Base-by-base conservation (phyloP, 1,284 basidiomycete genomes). In the Vanrija sp. region DNA sequence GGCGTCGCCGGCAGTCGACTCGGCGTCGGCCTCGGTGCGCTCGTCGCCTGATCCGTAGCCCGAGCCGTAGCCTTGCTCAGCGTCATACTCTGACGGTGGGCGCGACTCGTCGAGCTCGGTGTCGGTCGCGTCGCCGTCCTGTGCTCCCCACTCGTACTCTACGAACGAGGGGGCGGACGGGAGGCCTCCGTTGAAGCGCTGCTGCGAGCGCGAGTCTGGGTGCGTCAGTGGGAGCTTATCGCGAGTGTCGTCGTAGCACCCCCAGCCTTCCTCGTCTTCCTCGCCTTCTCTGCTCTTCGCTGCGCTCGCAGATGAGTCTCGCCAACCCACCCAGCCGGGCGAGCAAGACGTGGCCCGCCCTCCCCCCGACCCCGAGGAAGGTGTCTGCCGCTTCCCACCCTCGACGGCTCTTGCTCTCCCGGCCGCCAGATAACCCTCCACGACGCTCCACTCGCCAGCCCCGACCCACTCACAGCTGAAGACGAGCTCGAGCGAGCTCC, bases 181-280 rank as follows among this genome's bases (percentile, higher is more conserved):
- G 5, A 68, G 52, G 36, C 58, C 61, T 7, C 67, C 69, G 51
- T 69, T 71, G 45, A 66, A 65, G n/a, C 69, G 59, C 42, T 74
- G 69, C 56, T 76, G 75, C 9, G 72, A 74, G 22, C 73, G 64
- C 0, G 71, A 73, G 59, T 74, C 75, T 76, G 53, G 6, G 24
- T 5, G 51, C 15, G 45, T 35, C 35, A 25, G 12, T 6, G 25
- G 35, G 37, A 24, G 8, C 22, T 24, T 37, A 25, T 20, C 16
- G 35, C n/a, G n/a, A n/a, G n/a, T n/a, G n/a, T n/a, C n/a, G n/a
- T n/a, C n/a, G n/a, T n/a, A n/a, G n/a, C n/a, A n/a, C n/a, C n/a
- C n/a, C n/a, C n/a, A n/a, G n/a, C n/a, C n/a, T n/a, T n/a, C n/a
- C n/a, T n/a, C n/a, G n/a, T n/a, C n/a, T n/a, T n/a, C n/a, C n/a